Conservation (phyloP, 75 land plant genomes). For the Cunninghamia lanceolata region DNA sequence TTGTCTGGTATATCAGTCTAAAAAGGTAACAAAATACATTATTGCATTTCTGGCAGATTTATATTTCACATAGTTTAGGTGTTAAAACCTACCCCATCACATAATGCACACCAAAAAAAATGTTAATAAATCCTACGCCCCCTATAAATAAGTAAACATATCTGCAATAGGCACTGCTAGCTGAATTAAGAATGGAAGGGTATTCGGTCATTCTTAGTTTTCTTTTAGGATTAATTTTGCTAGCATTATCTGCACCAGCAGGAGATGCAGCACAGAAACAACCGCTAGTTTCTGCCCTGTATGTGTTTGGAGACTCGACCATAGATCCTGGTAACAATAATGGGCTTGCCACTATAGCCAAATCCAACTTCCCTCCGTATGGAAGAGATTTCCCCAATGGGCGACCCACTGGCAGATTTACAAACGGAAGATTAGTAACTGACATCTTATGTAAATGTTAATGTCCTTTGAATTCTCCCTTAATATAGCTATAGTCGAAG, state of each 20-base stretch:
- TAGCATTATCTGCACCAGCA: too few relatives aligned
- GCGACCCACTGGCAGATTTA: conserved; percentile 17
- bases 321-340: conserved; percentile 17
- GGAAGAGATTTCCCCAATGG: conserved; percentile 25
- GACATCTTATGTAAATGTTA: background rate
- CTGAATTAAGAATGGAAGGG: background rate
- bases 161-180: background rate
- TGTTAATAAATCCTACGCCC: too few relatives aligned
- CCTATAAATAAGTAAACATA: too few relatives aligned
- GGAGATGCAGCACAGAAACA: too few relatives aligned
- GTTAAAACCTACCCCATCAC: too few relatives aligned
- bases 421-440: conserved; percentile 14
- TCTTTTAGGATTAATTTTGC: too few relatives aligned
- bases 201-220: background rate
- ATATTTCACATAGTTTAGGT: too few relatives aligned
- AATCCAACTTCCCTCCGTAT: conserved; percentile 20
- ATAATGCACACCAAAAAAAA: too few relatives aligned
- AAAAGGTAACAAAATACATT: too few relatives aligned
- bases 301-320: conserved; percentile 26
- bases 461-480: too few relatives aligned
- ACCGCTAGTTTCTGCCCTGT: background rate
- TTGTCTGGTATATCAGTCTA: too few relatives aligned
- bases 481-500: background rate
- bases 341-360: conserved; percentile 10
- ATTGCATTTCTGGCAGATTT: too few relatives aligned